Evolutionary conservation across 169 alveolate species (phyloP), one percentile per base, ranked within the genome.

Genomic region (Babesia ovis): DNA sequence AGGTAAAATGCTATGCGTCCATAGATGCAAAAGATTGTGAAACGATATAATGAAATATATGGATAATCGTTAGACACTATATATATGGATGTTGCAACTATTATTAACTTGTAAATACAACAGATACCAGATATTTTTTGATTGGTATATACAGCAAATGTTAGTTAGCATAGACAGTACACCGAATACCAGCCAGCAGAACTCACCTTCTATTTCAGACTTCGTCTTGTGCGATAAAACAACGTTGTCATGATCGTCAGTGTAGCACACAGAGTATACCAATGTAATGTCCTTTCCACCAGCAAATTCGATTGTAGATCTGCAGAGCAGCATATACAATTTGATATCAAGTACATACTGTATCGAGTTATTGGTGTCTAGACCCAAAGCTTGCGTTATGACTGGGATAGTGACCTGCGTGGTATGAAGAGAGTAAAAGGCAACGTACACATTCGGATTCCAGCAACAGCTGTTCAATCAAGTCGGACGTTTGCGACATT

Each of bases 401-500:
- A 31, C 42, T 4, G 66, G 43, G 8, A 77, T 45, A 35, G 69
- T 68, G 31, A 39, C 81, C 86, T 77, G 77, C 39, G 12, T 5
- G 23, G n/a, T 53, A 55, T 77, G 23, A 22, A 42, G 3, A 20
- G 23, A 37, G 25, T 16, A 16, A 27, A n/a, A 77, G 20, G 27
- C 46, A 54, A 53, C 73, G 20, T 75, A 75, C 85, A 67, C 77
- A 39, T 53, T 64, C 77, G 46, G 43, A 50, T 14, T 75, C 77
- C 34, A 66, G 43, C 35, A 75, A 37, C 35, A 75, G 77, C 46
- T 22, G 76, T 56, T 50, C 58, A 4, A 61, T 43, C 4, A 61
- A 23, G 57, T 23, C 57, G 16, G 25, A 3, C 3, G 45, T 6
- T 16, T 11, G 11, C 4, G 57, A 6, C 71, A 61, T 61, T 12